Evolutionary conservation across 345 rosid species (phyloP), one percentile per base, ranked within the genome.

Genomic region (Eucalyptus cloeziana): DNA sequence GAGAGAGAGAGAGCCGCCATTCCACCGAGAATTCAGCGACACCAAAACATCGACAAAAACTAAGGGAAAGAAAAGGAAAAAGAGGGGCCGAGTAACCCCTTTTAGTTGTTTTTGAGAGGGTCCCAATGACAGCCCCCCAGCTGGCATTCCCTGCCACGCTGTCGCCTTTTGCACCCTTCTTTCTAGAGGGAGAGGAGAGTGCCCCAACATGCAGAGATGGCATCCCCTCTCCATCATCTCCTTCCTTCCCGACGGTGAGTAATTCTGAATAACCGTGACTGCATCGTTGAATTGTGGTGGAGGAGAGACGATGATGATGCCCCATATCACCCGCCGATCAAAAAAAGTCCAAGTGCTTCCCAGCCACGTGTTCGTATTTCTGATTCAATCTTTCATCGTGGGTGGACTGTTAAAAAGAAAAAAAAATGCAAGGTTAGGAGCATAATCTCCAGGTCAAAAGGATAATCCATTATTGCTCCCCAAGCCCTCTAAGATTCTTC

Each of bases 121-220:
- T 33, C 76, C 76, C 37, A 31, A n/a, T 40, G 19, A 64, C 40
- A n/a, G 31, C 21, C 64, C 52, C 86, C 89, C 79, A 88, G 76
- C 87, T 85, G 87, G 79, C 86, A 43, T n/a, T 62, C 89, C 44
- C 89, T 83, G 87, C 89, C 91, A 89, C 71, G 89, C 89, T 89
- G 90, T 81, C 87, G 64, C 27, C 56, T 86, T 58, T 5, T 45
- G 44, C 25, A 17, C 13, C 62, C 89, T 49, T 8, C 89, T 49
- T 8, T 67, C 3, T 27, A 13, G 7, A 56, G 62, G 13, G 62
- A 24, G 62, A 56, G 62, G 33, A 50, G 13, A 49, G 37, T 10
- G 87, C 86, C 86, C 4, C 79, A 15, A 31, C 40, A 31, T 31
- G 79, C 40, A 52, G 58, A 52, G 25, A 52, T 52, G 58, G 58